These are phyloP conservation scores for Dactylellina cionopaga DNA, from an alignment of 2,329 filamentous ascomycete genomes.

Conservation along the genomic window DNA sequence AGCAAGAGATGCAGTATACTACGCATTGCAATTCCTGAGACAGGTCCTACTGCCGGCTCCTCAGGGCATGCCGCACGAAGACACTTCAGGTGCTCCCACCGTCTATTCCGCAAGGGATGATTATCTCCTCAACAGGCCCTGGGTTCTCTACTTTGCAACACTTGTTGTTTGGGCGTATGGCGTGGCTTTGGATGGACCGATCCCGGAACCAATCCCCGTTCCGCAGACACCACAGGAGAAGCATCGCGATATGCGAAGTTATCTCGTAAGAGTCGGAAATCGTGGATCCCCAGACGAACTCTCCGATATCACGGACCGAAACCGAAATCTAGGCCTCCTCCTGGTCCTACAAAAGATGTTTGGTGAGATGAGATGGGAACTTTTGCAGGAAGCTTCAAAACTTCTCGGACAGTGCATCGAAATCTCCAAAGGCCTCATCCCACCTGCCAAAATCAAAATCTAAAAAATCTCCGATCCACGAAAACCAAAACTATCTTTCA, in stretches of 20 bases:
- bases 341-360: conserved; percentile 85
- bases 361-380: conserved; percentile 84
- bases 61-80: conserved; percentile 58
- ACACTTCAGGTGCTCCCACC: conserved; percentile 61
- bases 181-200: conserved; percentile 85
- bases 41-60: conserved; percentile 77
- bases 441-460: conserved; percentile 45
- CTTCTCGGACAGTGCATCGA: conserved; percentile 61
- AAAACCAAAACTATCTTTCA: conserved; percentile 25
- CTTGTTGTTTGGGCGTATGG: conserved; percentile 96
- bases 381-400: conserved; percentile 85
- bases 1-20: conserved; percentile 89
- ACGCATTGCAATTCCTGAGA: conserved; percentile 86
- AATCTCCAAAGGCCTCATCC: conserved; percentile 42
- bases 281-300: conserved; percentile 81
- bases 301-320: conserved; percentile 77
- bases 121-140: conserved; percentile 87
- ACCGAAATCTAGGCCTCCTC: conserved; percentile 82
- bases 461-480: conserved; percentile 15
- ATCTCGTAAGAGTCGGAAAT: conserved; percentile 76
- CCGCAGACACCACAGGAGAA: conserved; percentile 73
- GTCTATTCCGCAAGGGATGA: conserved; percentile 87
- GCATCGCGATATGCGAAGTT: conserved; percentile 80
- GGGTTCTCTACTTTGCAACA: conserved; percentile 93
- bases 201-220: conserved; percentile 64